Evolutionary conservation across 495 filamentous ascomycete species (phyloP).

Genomic region (Sporormia fimetaria): DNA sequence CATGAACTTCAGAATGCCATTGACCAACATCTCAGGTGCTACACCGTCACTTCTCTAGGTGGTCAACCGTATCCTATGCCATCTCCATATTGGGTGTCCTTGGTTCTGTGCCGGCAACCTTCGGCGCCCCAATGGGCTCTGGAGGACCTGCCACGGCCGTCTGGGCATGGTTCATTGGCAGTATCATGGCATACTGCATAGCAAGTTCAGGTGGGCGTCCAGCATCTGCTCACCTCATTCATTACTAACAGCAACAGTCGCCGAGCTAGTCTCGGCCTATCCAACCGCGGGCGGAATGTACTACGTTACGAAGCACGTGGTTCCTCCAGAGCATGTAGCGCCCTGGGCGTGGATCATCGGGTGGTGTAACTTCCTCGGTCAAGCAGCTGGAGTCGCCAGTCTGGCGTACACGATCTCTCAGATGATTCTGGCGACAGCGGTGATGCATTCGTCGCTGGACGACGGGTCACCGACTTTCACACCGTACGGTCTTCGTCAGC

Average conservation of each 20-base stretch:
- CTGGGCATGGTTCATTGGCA: slow-evolving; percentile 63
- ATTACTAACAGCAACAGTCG: slow-evolving; percentile 29
- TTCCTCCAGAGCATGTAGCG: slow-evolving; percentile 36
- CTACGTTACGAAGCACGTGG: slow-evolving; percentile 37
- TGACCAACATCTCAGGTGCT: slow-evolving; percentile 39
- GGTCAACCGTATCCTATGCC: slow-evolving; percentile 64
- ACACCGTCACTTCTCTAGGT: slow-evolving; percentile 57
- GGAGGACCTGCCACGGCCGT: slow-evolving; percentile 62
- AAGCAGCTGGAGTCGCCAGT: slow-evolving; percentile 52
- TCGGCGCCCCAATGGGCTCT: slow-evolving; percentile 48
- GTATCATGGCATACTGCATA: slow-evolving; percentile 56
- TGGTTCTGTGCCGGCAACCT: slow-evolving; percentile 59
- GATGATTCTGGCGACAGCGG: slow-evolving; percentile 55
- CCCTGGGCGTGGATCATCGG: slow-evolving; percentile 45
- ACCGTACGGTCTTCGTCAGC: slow-evolving; percentile 33
- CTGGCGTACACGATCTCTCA: slow-evolving; percentile 58
- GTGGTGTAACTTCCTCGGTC: slow-evolving; percentile 59
- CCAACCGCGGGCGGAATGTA: slow-evolving; percentile 44
- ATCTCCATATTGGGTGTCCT: slow-evolving; percentile 62
- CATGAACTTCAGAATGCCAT: neutral
- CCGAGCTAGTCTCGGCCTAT: slow-evolving; percentile 44
- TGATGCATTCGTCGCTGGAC: slow-evolving; percentile 43
- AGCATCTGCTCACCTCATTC: neutral
- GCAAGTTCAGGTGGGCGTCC: slow-evolving; percentile 43
- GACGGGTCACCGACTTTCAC: slow-evolving; percentile 35